Evolutionary conservation across 2,329 filamentous ascomycete species (phyloP), one percentile per base, ranked within the genome.

Genomic region (Stemphylium lycopersici): DNA sequence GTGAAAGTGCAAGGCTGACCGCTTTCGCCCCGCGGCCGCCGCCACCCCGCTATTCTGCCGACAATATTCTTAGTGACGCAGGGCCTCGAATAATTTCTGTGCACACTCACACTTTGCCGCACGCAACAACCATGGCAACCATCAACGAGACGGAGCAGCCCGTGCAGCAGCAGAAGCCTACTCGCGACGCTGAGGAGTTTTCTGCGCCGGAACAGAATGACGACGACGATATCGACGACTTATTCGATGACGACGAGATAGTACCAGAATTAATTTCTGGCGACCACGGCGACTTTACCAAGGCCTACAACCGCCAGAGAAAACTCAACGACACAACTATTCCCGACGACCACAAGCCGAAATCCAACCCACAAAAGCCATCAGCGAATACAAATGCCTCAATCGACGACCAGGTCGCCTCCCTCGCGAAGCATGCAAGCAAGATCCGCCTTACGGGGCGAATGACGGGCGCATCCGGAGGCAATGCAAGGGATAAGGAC

Each of bases 341-440:
- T 48, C 79, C 78, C 36, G 73, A 74, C 60, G 79, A 79, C 57
- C 80, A 85, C 42, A 82, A 85, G 50, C 88, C 89, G 2, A 88
- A 89, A 67, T 85, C 86, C 52, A 96, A 95, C 70, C 83, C 87
- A 15, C 91, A 72, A 24, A 76, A 75, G 56, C 90, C 91, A 6
- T 84, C 84, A 0, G 86, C 90, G 40, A 96, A 96, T 76, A 93
- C 90, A 0, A 83, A 85, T 57, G 84, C 90, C 20, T 88, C 86
- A 20, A 83, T 96, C 48, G 91, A 96, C 73, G 93, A 97, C 70
- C 91, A 97, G 67, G 89, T 96, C 48, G 87, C 88, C 4, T 88
- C 87, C n/a, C 82, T 98, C 33, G 87, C 91, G 29, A 89, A 88
- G 63, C 91, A 97, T 79, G 92, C 93, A 1, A 84, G 84, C 55